Base-by-base conservation (phyloP, 495 filamentous ascomycete species). In the Diplogelasinospora grovesii region DNA sequence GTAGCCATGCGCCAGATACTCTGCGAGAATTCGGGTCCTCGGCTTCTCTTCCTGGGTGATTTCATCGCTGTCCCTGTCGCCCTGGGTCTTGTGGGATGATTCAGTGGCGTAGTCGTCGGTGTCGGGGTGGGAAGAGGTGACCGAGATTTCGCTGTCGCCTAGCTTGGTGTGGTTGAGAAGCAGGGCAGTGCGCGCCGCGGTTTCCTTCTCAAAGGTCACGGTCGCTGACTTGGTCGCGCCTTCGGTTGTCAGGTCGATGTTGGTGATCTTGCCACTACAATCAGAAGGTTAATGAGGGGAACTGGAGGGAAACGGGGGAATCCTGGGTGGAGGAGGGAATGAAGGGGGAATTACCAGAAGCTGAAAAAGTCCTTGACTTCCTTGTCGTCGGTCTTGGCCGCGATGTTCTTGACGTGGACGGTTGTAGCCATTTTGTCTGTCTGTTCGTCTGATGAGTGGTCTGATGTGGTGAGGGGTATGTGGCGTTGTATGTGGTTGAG, bases 301-400 rank as follows among this genome's bases (percentile, higher is more conserved):
- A n/a, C n/a, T 94, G 57, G 41, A 41, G 13, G 32, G 20, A 14
- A 15, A 30, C 11, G 26, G 20, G 38, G 46, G 66, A 24, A 9
- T 22, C 8, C 11, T 19, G 28, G 21, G 47, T 13, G 16, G 15
- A 29, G 15, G 38, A 45, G 36, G 26, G 22, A 7, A 6, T 11
- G 38, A 41, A 8, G 14, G n/a, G 36, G 41, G 33, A 8, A 33
- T 59, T 74, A 92, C 87, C 92, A 98, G 79, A 97, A 98, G 68
- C 84, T 92, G 74, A 98, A 98, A 79, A 98, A 98, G 52, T 93
- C 89, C 51, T 78, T 80, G 46, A 98, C 77, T 64, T 98, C 87
- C 67, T 89, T 85, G 62, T 97, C 86, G 45, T 77, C 74, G 33
- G 89, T 95, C 48, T 78, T 55, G 41, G 70, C 56, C 46, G 83